Evolutionary conservation across 2,329 filamentous ascomycete genomes (phyloP).

Genomic region (Decorospora gaudefroyi): DNA sequence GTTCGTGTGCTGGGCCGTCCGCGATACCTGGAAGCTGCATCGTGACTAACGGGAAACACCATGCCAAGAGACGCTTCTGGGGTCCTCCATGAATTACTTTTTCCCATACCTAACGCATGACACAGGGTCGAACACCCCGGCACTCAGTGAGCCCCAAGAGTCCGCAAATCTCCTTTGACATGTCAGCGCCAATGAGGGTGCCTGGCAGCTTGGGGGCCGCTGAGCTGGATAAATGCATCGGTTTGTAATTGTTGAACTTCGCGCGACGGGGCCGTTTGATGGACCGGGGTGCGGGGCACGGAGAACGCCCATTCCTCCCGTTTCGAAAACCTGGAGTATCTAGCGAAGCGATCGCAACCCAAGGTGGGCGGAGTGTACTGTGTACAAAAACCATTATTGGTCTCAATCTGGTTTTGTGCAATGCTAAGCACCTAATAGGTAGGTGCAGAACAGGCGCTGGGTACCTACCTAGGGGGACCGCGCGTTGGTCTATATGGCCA

Average conservation of each 20-base stretch:
- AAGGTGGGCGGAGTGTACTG: background rate
- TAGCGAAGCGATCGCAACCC: background rate
- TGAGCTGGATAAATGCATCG: no score
- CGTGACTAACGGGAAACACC: conserved; percentile 8
- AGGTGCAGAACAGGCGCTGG: no score
- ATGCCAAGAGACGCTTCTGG: conserved; percentile 8
- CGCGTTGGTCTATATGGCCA: no score
- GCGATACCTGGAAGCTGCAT: conserved; percentile 5
- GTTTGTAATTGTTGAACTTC: no score
- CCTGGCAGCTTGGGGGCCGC: background rate
- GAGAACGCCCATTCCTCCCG: conserved; percentile 8
- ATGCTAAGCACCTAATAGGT: no score
- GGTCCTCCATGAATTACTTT: background rate
- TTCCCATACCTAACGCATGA: no score
- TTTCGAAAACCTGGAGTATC: background rate
- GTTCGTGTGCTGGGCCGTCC: conserved; percentile 9
- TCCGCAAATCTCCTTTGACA: background rate
- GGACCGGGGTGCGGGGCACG: conserved; percentile 1
- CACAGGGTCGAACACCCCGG: no score
- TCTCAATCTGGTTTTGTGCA: no score
- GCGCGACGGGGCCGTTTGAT: conserved; percentile 3
- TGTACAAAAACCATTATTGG: background rate
- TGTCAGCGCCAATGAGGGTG: background rate
- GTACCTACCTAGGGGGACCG: no score
- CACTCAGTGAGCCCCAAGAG: no score